Conservation (phyloP, 192 early-diverging fungal species). For the Coemansia sp. region DNA sequence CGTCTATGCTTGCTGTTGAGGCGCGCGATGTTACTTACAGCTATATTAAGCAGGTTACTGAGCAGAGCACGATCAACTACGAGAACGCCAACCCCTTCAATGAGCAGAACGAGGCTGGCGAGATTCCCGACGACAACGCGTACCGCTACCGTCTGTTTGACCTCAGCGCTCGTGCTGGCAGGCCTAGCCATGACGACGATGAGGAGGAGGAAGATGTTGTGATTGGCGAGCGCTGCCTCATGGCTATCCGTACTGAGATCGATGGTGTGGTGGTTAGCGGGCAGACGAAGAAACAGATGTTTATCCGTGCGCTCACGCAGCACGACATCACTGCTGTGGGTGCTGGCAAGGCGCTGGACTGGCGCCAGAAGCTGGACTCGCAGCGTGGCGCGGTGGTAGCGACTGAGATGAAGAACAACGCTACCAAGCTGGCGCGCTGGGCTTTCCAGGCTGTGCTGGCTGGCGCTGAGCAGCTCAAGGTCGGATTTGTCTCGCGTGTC, state of each 20-base stretch:
- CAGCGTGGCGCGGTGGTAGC: conserved; percentile 96
- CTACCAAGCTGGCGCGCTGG: conserved; percentile 93
- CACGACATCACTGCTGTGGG: conserved; percentile 87
- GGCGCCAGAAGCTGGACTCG: conserved; percentile 91
- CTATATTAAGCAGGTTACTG: conserved; percentile 80
- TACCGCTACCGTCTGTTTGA: conserved; percentile 91
- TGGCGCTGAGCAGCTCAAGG: conserved; percentile 86
- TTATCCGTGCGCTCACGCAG: conserved; percentile 87
- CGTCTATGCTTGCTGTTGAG: conserved; percentile 80
- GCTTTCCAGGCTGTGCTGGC: conserved; percentile 88
- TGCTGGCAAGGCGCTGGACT: conserved; percentile 85
- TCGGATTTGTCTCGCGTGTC: conserved; percentile 83
- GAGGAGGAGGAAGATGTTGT: conserved; percentile 58
- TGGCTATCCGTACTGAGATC: conserved; percentile 88
- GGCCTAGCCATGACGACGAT: background rate
- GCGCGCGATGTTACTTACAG: conserved; percentile 85
- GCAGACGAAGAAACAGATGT: conserved; percentile 58
- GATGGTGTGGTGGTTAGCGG: conserved; percentile 72
- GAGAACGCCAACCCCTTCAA: conserved; percentile 79
- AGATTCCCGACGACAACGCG: conserved; percentile 61
- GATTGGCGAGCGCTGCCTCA: conserved; percentile 54
- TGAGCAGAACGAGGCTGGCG: conserved; percentile 51
- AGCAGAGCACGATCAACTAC: conserved; percentile 56
- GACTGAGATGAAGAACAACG: conserved; percentile 97
- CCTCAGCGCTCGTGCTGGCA: conserved; percentile 57